Percentiles rank a stretch among this genome's conserved stretches.
Conservation (phyloP, 805 yeast genomes). For the Metschnikowia continentalis region DNA sequence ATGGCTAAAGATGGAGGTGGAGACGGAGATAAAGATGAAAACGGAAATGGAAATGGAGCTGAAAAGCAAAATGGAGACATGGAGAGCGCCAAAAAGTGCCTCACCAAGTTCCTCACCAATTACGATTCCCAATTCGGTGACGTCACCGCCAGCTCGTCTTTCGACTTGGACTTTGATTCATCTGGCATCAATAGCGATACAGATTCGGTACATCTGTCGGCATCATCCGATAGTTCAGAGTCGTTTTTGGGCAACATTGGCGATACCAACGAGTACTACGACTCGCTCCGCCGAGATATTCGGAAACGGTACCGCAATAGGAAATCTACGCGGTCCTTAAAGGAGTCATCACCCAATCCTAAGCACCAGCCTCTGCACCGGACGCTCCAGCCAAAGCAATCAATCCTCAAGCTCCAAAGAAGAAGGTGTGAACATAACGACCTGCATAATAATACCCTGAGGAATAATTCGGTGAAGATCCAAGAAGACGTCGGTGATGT, state of each 20-base stretch:
- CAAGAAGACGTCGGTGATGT: too few relatives aligned
- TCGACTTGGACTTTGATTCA: slow-evolving; percentile 1
- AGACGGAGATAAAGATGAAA: not conserved
- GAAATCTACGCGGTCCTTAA: not conserved
- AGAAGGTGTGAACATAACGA: not conserved
- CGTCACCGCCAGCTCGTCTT: not conserved
- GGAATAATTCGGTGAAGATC: too few relatives aligned
- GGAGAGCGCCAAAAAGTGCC: not conserved
- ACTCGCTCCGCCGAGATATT: slow-evolving; percentile 10
- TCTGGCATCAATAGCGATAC: slow-evolving; percentile 1
- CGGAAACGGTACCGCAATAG: slow-evolving; percentile 8
- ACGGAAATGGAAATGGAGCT: too few relatives aligned
- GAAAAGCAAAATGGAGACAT: too few relatives aligned
- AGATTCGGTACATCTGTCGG: not conserved
- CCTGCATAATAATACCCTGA: not conserved
- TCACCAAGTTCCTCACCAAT: not conserved
- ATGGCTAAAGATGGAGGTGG: not conserved
- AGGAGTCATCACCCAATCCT: slow-evolving; percentile 6
- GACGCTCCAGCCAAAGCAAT: slow-evolving; percentile 36
- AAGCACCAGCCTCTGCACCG: slow-evolving; percentile 43
- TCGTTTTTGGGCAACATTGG: slow-evolving; percentile 1
- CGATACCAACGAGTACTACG: slow-evolving; percentile 21
- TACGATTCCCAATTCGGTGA: not conserved
- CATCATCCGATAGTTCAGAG: slow-evolving; percentile 4
- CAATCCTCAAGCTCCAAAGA: slow-evolving; percentile 30